Conservation (phyloP, 2,329 filamentous ascomycete genomes). For the Phoma herbarum region DNA sequence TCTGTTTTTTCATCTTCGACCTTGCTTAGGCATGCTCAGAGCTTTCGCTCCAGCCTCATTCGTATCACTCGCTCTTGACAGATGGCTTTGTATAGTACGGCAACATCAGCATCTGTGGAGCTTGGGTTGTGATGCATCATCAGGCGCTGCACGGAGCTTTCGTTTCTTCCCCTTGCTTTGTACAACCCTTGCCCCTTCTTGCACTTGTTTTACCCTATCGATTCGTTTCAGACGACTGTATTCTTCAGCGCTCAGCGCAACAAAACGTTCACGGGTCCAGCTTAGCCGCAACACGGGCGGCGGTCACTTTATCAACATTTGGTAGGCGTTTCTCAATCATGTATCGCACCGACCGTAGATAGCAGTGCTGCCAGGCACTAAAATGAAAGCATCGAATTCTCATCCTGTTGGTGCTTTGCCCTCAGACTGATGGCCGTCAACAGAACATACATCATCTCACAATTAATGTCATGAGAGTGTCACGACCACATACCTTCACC, state of each 20-base stretch:
- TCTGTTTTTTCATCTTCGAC: slow-evolving; percentile 42
- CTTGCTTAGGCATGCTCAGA: slow-evolving; percentile 32
- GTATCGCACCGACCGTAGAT: slow-evolving; percentile 16
- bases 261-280: slow-evolving; percentile 26
- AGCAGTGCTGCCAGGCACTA: slow-evolving; percentile 20
- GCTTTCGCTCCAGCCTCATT: slow-evolving; percentile 27
- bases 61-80: slow-evolving; percentile 29
- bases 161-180: slow-evolving; percentile 15
- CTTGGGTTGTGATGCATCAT: slow-evolving; percentile 42
- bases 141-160: slow-evolving; percentile 36
- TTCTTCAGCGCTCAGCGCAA: slow-evolving; percentile 28
- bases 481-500: too few species aligned
- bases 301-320: slow-evolving; percentile 3
- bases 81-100: slow-evolving; percentile 49
- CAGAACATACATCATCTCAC: not conserved
- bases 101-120: slow-evolving; percentile 46
- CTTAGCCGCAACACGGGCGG: slow-evolving; percentile 16
- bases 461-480: too few species aligned
- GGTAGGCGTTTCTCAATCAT: slow-evolving; percentile 4
- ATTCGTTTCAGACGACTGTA: slow-evolving; percentile 30
- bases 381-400: slow-evolving; percentile 17
- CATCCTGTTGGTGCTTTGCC: too few species aligned
- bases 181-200: slow-evolving; percentile 22
- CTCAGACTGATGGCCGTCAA: too few species aligned
- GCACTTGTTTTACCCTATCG: slow-evolving; percentile 24